Percentiles rank a stretch among this genome's conserved stretches.
Evolutionary conservation across 805 yeast genomes (phyloP).

Genomic region (Pachysolen tannophilus): DNA sequence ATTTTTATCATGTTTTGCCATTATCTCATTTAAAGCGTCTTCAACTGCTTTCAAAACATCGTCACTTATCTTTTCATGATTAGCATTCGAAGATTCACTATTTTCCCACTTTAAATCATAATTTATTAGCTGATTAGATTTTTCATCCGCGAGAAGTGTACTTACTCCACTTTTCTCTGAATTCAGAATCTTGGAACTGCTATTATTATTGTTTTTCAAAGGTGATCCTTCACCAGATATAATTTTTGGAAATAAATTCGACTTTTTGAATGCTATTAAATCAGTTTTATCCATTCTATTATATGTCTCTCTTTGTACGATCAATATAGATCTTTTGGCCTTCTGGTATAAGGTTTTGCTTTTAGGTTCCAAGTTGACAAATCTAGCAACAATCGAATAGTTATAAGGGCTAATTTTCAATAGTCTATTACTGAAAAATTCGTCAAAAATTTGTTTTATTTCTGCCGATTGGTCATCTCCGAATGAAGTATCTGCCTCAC

Average conservation of each 20-base stretch:
- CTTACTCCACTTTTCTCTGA: too few relatives aligned
- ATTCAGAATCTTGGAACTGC: too few relatives aligned
- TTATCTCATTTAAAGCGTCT: constrained; percentile 56
- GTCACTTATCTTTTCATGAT: constrained; percentile 29
- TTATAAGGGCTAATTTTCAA: constrained; percentile 20
- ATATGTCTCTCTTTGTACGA: constrained; percentile 47
- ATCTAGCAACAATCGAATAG: constrained; percentile 28
- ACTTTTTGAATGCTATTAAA: constrained; percentile 51
- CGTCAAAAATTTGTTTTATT: constrained; percentile 37
- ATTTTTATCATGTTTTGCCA: constrained; percentile 20
- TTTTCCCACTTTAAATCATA: constrained; percentile 21
- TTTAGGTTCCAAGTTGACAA: constrained; percentile 20
- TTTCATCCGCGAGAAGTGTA: too few relatives aligned
- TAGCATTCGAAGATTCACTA: too few relatives aligned
- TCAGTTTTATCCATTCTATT: constrained; percentile 43
- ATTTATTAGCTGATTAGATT: constrained; percentile 24
- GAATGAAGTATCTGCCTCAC: constrained; percentile 9
- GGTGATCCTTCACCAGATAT: constrained; percentile 36
- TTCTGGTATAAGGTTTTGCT: constrained; percentile 29
- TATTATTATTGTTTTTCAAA: too few relatives aligned
- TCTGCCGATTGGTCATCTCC: constrained; percentile 39
- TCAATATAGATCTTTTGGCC: constrained; percentile 55
- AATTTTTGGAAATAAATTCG: constrained; percentile 46
- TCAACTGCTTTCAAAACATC: constrained; percentile 54
- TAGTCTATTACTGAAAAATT: constrained; percentile 28